Conservation (phyloP, 768 basidiomycete genomes). For the Suillus variegatus region DNA sequence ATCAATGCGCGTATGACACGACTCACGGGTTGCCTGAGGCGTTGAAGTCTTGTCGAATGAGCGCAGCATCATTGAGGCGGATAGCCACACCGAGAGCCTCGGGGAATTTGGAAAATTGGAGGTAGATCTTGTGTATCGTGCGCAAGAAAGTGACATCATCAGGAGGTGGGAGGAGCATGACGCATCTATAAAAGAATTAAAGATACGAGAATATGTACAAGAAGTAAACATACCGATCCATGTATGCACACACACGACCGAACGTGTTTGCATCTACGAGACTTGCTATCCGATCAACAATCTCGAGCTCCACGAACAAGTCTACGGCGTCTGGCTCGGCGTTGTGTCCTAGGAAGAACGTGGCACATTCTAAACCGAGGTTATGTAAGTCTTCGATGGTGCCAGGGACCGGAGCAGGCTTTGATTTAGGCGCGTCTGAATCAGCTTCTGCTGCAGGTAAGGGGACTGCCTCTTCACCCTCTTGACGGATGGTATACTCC, state of each 20-base stretch:
- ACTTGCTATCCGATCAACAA: conserved; percentile 72
- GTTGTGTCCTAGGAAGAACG: conserved; percentile 79
- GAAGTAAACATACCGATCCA: conserved; percentile 69
- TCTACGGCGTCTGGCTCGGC: conserved; percentile 99
- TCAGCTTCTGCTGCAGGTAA: conserved; percentile 25
- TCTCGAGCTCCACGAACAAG: conserved; percentile 90
- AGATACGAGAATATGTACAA: conserved; percentile 7
- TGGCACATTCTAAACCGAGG: conserved; percentile 83
- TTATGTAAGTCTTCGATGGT: conserved; percentile 73
- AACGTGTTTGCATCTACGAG: conserved; percentile 89
- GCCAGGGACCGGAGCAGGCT: conserved; percentile 42
- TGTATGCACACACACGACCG: conserved; percentile 90
- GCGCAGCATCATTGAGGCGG: conserved; percentile 74
- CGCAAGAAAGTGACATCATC: conserved; percentile 90
- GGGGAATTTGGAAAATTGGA: conserved; percentile 83
- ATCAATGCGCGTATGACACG: neutral
- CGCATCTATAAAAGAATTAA: conserved; percentile 53
- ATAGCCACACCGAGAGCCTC: conserved; percentile 89
- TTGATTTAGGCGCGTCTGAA: conserved; percentile 30
- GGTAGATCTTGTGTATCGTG: conserved; percentile 87
- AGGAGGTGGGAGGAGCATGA: conserved; percentile 87
- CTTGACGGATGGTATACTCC: conserved; percentile 77
- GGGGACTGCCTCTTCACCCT: conserved; percentile 37
- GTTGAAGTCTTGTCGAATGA: conserved; percentile 87
- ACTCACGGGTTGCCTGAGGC: conserved; percentile 86